Evolutionary conservation across 2,329 filamentous ascomycete genomes (phyloP).

Genomic region (Pseudogymnoascus sp.): DNA sequence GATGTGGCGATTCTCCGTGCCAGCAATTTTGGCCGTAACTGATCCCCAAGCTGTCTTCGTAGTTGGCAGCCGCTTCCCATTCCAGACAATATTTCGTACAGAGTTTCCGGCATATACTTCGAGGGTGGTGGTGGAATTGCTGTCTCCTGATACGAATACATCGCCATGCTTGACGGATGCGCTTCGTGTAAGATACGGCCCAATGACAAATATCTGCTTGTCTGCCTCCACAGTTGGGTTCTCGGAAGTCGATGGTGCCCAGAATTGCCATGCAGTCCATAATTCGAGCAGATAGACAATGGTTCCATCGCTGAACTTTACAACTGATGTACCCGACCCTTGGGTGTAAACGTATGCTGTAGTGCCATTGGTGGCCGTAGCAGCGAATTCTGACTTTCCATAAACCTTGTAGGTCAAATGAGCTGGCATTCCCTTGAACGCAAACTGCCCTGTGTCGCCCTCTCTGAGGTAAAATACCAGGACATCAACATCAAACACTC

Average conservation of each 20-base stretch:
- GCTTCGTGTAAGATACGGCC: constrained; percentile 38
- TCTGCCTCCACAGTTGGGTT: constrained; percentile 38
- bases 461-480: constrained; percentile 42
- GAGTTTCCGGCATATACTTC: constrained; percentile 36
- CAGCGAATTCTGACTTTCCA: constrained; percentile 33
- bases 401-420: constrained; percentile 34
- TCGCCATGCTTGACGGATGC: constrained; percentile 30
- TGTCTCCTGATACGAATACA: constrained; percentile 35
- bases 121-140: constrained; percentile 34
- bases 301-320: constrained; percentile 43
- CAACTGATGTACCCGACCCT: constrained; percentile 36
- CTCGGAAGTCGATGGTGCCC: constrained; percentile 41
- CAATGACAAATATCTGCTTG: constrained; percentile 39
- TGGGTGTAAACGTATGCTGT: constrained; percentile 41
- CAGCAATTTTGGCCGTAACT: constrained; percentile 34
- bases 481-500: constrained; percentile 38
- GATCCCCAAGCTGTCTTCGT: constrained; percentile 38
- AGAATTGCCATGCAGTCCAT: constrained; percentile 48
- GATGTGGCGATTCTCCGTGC: constrained; percentile 34
- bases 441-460: constrained; percentile 43
- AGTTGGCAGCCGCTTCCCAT: constrained; percentile 33
- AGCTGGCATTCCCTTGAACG: constrained; percentile 34
- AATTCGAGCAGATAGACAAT: constrained; percentile 46
- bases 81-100: constrained; percentile 38
- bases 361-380: constrained; percentile 23